phyloP scores from a whole-genome alignment of 2,329 filamentous ascomycete species.

The Claviceps sp. region DNA sequence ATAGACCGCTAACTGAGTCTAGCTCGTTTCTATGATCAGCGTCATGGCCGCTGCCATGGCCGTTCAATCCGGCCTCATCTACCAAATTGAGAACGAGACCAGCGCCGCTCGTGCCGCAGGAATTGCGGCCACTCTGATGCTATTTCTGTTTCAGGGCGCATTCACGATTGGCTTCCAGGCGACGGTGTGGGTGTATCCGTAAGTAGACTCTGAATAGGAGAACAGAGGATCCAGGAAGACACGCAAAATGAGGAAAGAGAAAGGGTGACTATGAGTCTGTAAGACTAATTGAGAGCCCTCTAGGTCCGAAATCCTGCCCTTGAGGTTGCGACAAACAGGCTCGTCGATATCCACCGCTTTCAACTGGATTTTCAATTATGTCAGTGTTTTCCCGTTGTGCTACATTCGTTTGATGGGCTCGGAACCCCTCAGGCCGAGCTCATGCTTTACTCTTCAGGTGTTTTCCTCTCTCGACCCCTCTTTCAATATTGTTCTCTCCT shows the following conservation, averaged over 20 bases:
- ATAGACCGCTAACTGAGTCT: neutral
- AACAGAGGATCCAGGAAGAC: neutral
- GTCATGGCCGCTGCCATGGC: slow-evolving; percentile 28
- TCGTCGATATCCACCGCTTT: slow-evolving; percentile 20
- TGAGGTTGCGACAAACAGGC: slow-evolving; percentile 17
- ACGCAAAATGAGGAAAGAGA: neutral
- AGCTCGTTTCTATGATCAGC: slow-evolving; percentile 26
- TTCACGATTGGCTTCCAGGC: slow-evolving; percentile 12
- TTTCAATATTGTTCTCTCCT: neutral
- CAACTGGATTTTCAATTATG: slow-evolving; percentile 22
- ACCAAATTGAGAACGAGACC: slow-evolving; percentile 24
- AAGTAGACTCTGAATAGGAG: slow-evolving; percentile 1
- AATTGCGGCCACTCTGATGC: slow-evolving; percentile 26
- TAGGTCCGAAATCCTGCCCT: slow-evolving; percentile 19
- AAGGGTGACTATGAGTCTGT: neutral
- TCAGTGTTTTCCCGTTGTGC: slow-evolving; percentile 7
- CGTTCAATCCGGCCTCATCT: slow-evolving; percentile 25
- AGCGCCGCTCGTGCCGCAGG: slow-evolving; percentile 18
- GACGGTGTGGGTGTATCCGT: slow-evolving; percentile 21
- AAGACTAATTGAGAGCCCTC: neutral
- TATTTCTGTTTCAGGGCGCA: slow-evolving; percentile 21
- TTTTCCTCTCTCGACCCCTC: neutral
- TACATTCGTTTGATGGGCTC: too few species aligned
- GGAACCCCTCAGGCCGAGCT: too few species aligned
- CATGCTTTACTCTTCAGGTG: neutral